A percentile compares a stretch with the other conserved stretches of the same genome.
phyloP scores from a whole-genome alignment of 179 eudicot species.

The Heliamphora pulchella region DNA sequence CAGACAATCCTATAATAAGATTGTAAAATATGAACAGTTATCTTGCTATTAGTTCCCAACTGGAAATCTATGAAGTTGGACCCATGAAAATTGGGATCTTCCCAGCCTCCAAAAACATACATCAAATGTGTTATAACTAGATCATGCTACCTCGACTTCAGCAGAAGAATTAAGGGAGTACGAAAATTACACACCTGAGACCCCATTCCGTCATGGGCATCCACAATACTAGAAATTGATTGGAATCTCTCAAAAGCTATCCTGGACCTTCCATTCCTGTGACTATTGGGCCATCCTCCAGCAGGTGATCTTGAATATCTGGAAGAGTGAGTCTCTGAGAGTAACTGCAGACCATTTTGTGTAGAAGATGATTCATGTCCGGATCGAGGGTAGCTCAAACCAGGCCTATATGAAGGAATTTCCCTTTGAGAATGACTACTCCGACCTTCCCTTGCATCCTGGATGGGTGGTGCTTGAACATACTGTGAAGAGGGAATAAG shows the following conservation, averaged over 20 bases:
- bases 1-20: neutral
- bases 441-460: slow-evolving; percentile 19
- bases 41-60: slow-evolving; percentile 5
- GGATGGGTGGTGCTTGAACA: slow-evolving; percentile 14
- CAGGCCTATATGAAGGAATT: slow-evolving; percentile 20
- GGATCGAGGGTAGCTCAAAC: slow-evolving; percentile 15
- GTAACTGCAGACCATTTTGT: slow-evolving; percentile 16
- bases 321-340: slow-evolving; percentile 15
- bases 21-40: neutral
- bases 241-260: slow-evolving; percentile 24
- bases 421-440: slow-evolving; percentile 19
- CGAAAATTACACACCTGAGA: slow-evolving; percentile 24
- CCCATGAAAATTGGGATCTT: neutral
- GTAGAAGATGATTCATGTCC: slow-evolving; percentile 21
- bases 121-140: neutral
- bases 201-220: slow-evolving; percentile 21
- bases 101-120: neutral
- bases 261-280: slow-evolving; percentile 27
- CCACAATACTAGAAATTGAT: slow-evolving; percentile 18
- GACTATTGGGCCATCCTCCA: slow-evolving; percentile 24
- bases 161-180: neutral
- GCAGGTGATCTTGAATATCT: slow-evolving; percentile 24
- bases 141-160: neutral
- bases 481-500: slow-evolving; percentile 21
- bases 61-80: neutral